A percentile compares a stretch with the other conserved stretches of the same genome.
These are phyloP conservation scores for Oryza glumipatula DNA, from an alignment of 176 grass and related monocot genomes.

Conservation along the genomic window DNA sequence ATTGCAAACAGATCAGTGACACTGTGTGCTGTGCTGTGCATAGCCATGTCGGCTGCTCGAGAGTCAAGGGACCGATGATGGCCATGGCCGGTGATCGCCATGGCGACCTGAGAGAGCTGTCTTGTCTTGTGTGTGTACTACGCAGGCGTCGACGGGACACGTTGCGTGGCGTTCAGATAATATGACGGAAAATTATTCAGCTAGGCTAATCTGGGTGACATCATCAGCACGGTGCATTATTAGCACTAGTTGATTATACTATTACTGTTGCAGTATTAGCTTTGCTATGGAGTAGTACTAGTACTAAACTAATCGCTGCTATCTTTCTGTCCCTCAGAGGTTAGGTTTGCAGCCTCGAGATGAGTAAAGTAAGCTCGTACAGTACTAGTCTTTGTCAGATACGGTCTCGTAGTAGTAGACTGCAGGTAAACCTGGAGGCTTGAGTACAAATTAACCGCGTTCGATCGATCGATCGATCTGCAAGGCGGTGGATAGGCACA, in stretches of 20 bases:
- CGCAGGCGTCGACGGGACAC: no score
- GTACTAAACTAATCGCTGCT: neutral
- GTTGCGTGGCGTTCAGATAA: no score
- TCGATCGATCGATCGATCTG: no score
- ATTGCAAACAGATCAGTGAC: neutral
- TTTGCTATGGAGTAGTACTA: no score
- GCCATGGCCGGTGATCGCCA: no score
- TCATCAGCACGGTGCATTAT: neutral
- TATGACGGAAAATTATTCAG: no score
- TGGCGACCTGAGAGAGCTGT: no score
- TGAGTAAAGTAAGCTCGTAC: slow-evolving; percentile 13
- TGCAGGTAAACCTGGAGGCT: slow-evolving; percentile 19
- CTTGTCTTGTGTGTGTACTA: no score
- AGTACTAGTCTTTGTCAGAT: neutral
- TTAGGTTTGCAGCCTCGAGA: neutral
- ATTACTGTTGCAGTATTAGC: neutral
- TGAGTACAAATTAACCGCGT: neutral
- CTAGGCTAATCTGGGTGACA: neutral
- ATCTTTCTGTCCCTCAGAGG: neutral
- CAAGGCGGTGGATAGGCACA: neutral
- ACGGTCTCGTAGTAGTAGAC: neutral
- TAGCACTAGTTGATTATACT: neutral
- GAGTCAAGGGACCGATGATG: no score
- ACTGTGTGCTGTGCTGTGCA: no score
- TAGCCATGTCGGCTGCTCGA: no score